Percentiles rank a stretch among this genome's conserved stretches.
These are phyloP conservation scores for Lizanozyma gosingica DNA, from an alignment of 1,139 yeast species.

Conservation along the genomic window DNA sequence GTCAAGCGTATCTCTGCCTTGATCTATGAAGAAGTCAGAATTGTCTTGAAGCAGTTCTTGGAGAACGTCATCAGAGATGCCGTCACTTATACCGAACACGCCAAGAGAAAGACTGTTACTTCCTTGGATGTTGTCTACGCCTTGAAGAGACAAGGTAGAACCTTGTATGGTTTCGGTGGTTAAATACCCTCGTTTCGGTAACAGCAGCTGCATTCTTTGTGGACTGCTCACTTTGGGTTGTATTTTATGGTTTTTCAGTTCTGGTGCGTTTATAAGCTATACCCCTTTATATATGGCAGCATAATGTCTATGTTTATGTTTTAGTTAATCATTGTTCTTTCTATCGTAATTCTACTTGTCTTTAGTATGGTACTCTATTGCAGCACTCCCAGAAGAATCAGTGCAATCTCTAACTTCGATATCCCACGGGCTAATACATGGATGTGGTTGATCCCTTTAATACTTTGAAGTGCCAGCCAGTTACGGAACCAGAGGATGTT, in stretches of 20 bases:
- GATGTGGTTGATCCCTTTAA: conserved; percentile 47
- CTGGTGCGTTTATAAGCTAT: not conserved
- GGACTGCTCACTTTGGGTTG: not conserved
- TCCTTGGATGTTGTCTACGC: conserved; percentile 17
- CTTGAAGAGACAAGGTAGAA: conserved; percentile 18
- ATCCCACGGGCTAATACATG: conserved; percentile 43
- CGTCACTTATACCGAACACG: conserved; percentile 17
- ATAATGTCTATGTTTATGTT: not conserved
- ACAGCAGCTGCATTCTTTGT: too few relatives aligned
- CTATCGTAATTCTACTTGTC: not conserved
- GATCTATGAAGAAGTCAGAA: conserved; percentile 17
- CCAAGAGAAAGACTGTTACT: conserved; percentile 17
- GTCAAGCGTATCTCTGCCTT: conserved; percentile 18
- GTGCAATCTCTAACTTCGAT: conserved; percentile 12
- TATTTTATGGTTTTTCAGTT: not conserved
- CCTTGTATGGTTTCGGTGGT: conserved; percentile 19
- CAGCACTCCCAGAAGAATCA: too few relatives aligned
- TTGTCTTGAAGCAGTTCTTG: conserved; percentile 15
- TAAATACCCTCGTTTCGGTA: conserved; percentile 5
- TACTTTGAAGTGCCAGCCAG: conserved; percentile 54
- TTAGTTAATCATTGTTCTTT: too few relatives aligned
- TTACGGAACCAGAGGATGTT: conserved; percentile 53
- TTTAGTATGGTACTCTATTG: not conserved
- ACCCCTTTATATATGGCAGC: not conserved
- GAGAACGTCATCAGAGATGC: conserved; percentile 18